Base-by-base conservation (phyloP, 768 basidiomycete genomes). In the Boletus patriciae region DNA sequence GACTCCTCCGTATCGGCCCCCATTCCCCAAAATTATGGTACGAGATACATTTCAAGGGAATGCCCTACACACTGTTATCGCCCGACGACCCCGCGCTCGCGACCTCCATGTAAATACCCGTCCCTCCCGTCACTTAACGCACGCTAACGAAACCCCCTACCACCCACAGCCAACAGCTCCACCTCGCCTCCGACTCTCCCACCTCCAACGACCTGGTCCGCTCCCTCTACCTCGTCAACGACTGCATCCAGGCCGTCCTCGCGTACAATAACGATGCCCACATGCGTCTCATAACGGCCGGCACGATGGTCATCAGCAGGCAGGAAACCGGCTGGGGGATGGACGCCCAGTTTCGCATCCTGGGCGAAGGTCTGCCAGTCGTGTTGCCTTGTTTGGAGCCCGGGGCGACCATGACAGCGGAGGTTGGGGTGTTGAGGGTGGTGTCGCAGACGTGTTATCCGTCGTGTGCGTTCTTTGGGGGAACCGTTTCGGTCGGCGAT, bases 251-350 rank as follows among this genome's bases (percentile, higher is more conserved):
- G 72, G 73, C 78, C n/a, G 78, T 98, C 58, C 80, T 98, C 54
- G 66, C 77, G 50, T 76, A 86, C 67, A 99, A 98, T 69, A 86
- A 92, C 68, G 95, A 88, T 70, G 81, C 83, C 31, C 85, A 87
- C 27, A 80, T 98, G 53, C 86, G 97, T 2, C 83, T 99, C 50
- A 87, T 94, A 64, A 86, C 90, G 16, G 89, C 91, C n/a, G 97
- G 97, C 21, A 94, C 94, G 38, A 96, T 96, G 71, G 86, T 94
- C 13, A 90, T 98, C 72, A 83, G 85, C 7, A n/a, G n/a, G n/a
- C n/a, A n/a, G n/a, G n/a, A n/a, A 90, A 92, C 66, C 95, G n/a
- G n/a, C n/a, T n/a, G n/a, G 43, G 84, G 80, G 4, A 68, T 68
- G 38, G 82, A 84, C n/a, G n/a, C n/a, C n/a, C n/a, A n/a, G n/a